A percentile compares a stretch with the other conserved stretches of the same genome.
Conservation (phyloP, 306 rosid species). For the Clitoria ternatea region DNA sequence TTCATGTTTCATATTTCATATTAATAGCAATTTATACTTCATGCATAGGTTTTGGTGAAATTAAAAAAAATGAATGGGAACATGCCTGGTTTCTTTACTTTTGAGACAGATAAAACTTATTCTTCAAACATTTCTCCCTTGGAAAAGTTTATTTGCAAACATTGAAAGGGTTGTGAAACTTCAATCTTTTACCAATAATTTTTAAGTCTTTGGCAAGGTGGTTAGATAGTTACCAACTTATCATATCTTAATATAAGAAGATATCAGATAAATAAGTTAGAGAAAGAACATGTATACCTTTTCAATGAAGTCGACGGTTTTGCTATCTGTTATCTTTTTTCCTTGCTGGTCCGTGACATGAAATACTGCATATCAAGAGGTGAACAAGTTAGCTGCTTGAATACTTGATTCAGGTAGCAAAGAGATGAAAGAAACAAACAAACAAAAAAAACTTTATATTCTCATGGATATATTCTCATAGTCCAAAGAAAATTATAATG, state of each 20-base stretch:
- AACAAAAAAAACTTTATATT: neutral
- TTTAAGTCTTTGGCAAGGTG: neutral
- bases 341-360: conserved; percentile 92
- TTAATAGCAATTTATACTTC: neutral
- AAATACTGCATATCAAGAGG: conserved; percentile 48
- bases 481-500: neutral
- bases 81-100: neutral
- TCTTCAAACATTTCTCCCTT: neutral
- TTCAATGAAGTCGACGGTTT: conserved; percentile 63
- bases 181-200: neutral
- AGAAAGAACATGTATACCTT: conserved; percentile 48
- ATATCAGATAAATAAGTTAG: neutral
- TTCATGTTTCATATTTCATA: neutral
- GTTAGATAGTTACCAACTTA: neutral
- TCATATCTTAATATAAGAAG: neutral
- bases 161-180: neutral
- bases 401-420: conserved; percentile 1
- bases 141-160: neutral
- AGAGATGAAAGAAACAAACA: no score
- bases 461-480: neutral
- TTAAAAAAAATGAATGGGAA: neutral
- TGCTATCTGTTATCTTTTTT: conserved; percentile 63
- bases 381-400: conserved; percentile 25
- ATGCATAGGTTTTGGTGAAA: neutral
- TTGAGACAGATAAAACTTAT: neutral